Evolutionary conservation across 2,329 filamentous ascomycete genomes (phyloP), one percentile per base, ranked within the genome.

Genomic region (Microdochium paspali): DNA sequence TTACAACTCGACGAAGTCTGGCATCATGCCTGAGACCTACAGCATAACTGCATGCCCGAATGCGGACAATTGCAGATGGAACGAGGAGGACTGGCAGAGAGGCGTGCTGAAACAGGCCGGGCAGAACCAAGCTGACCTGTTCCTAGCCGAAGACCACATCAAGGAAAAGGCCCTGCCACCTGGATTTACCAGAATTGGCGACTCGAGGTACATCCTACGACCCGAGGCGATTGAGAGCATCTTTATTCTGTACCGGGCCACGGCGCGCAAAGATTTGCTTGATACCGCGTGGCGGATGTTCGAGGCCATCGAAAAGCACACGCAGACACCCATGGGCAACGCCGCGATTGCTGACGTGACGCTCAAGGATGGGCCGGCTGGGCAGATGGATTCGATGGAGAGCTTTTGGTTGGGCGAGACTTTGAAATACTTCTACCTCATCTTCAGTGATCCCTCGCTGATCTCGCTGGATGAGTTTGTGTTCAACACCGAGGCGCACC

Each of bases 21-120:
- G 74, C 2, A 69, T 79, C 47, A 77, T 77, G 72, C 73, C 76
- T 0, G 75, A 79, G 56, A 64, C 63, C 1, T 71, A 73, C 51
- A 56, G 61, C 39, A 65, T 74, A 59, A 54, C 65, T 3, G 60
- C 66, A 3, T 77, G 73, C 49, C 48, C 55, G 1, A 51, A 56
- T 4, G 45, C 47, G 5, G 50, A 44, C 2, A 51, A 51, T 15
- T 64, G 61, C 45, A 32, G 44, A n/a, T 64, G 60, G 60, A 53
- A 62, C 45, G 58, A 61, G 44, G 23, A 15, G 24, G 24, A 47
- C 5, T 64, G 61, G 61, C 58, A 61, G 47, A 48, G 49, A 21
- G 55, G 49, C 2, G 50, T 60, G 6, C 25, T 60, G 43, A 40
- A 51, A 9, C 45, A 46, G 18, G 52, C 54, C 2, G 51, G 48